Evolutionary conservation across 306 rosid species (phyloP).

Genomic region (Fagus crenata): DNA sequence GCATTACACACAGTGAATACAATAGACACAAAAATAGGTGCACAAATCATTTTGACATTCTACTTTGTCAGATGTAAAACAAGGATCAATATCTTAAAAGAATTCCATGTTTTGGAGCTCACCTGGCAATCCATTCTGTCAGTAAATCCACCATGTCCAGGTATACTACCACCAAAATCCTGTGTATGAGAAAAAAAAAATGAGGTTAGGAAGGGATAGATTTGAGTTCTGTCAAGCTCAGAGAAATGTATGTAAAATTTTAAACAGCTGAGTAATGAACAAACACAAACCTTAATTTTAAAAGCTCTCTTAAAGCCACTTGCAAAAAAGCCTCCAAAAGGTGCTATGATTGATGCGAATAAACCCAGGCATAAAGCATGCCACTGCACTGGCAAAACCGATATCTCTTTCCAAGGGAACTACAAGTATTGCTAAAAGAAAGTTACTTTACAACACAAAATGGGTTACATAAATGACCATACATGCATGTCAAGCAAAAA

Average conservation of each 20-base stretch:
- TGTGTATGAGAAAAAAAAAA: slow-evolving; percentile 26
- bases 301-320: slow-evolving; percentile 99
- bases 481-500: not conserved
- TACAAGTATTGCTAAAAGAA: slow-evolving; percentile 3
- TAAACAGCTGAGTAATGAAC: not conserved
- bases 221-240: slow-evolving; percentile 9
- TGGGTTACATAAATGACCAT: too few species aligned
- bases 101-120: not conserved
- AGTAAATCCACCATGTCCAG: slow-evolving; percentile 98
- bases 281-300: slow-evolving; percentile 70
- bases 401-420: slow-evolving; percentile 81
- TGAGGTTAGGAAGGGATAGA: slow-evolving; percentile 1
- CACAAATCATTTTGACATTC: too few species aligned
- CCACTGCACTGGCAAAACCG: slow-evolving; percentile 84
- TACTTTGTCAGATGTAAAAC: too few species aligned
- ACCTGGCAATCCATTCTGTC: slow-evolving; percentile 99
- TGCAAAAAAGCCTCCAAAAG: slow-evolving; percentile 99
- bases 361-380: slow-evolving; percentile 85
- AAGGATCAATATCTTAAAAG: too few species aligned
- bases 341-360: slow-evolving; percentile 94
- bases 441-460: too few species aligned
- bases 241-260: not conserved
- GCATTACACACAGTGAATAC: not conserved
- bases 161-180: slow-evolving; percentile 99
- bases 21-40: too few species aligned